A percentile compares a stretch with the other conserved stretches of the same genome.
Evolutionary conservation across 805 yeast species (phyloP).

Genomic region (Zygotorulaspora florentina): DNA sequence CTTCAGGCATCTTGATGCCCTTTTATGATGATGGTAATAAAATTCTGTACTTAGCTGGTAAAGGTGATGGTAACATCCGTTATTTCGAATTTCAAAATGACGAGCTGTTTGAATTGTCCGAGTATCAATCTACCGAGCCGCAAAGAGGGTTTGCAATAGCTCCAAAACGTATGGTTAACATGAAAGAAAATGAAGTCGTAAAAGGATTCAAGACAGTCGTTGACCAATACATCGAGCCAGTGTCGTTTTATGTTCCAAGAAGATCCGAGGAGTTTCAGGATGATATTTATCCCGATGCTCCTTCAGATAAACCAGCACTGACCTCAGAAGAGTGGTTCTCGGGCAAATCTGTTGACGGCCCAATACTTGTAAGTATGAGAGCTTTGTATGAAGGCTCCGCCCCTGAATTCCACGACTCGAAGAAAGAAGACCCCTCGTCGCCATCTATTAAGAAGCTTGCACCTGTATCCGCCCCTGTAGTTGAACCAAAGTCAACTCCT

Average conservation of each 20-base stretch:
- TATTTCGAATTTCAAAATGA: slow-evolving; percentile 88
- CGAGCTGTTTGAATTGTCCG: slow-evolving; percentile 78
- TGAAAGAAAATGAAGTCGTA: slow-evolving; percentile 79
- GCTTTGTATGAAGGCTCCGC: slow-evolving; percentile 73
- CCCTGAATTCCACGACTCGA: slow-evolving; percentile 42
- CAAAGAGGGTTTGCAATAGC: slow-evolving; percentile 94
- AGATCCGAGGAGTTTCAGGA: slow-evolving; percentile 88
- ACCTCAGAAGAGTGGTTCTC: slow-evolving; percentile 72
- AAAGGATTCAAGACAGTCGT: slow-evolving; percentile 82
- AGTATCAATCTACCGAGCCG: slow-evolving; percentile 82
- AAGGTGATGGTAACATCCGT: slow-evolving; percentile 96
- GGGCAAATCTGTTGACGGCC: slow-evolving; percentile 81
- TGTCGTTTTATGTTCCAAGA: slow-evolving; percentile 91
- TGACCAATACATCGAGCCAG: slow-evolving; percentile 81
- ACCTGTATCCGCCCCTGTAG: slow-evolving; percentile 17
- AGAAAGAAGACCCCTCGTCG: slow-evolving; percentile 22
- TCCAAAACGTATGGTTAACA: slow-evolving; percentile 76
- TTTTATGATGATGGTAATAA: slow-evolving; percentile 77
- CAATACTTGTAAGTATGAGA: slow-evolving; percentile 71
- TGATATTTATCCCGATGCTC: slow-evolving; percentile 90
- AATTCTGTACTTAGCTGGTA: slow-evolving; percentile 86
- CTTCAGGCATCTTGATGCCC: slow-evolving; percentile 93
- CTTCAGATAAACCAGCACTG: slow-evolving; percentile 73
- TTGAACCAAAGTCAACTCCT: slow-evolving; percentile 17
- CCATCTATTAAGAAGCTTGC: slow-evolving; percentile 36